phyloP scores from a whole-genome alignment of 768 basidiomycete species.

The Baorangia bicolor region DNA sequence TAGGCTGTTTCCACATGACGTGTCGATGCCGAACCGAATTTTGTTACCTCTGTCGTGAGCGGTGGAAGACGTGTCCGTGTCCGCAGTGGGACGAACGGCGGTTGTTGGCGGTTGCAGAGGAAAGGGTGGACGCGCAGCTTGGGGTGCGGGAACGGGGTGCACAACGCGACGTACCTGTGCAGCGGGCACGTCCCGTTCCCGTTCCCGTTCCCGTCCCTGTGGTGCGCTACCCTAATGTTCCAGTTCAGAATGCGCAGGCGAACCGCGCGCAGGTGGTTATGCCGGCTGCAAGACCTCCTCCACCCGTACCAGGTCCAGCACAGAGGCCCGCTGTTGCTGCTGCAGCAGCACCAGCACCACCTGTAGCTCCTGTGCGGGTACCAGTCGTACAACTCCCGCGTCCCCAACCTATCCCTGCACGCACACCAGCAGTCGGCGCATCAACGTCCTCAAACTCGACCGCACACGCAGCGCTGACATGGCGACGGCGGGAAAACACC shows the following conservation, averaged over 20 bases:
- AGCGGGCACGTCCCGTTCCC: not conserved
- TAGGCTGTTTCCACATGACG: slow-evolving; percentile 42
- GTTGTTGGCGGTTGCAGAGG: slow-evolving; percentile 41
- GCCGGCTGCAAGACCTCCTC: not conserved
- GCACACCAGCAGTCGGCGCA: not conserved
- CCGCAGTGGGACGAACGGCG: slow-evolving; percentile 62
- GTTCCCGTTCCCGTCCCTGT: not conserved
- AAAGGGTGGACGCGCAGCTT: slow-evolving; percentile 41
- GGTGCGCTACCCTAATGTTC: not conserved
- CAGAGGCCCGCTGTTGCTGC: not conserved
- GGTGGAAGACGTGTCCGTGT: slow-evolving; percentile 66
- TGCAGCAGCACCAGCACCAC: not conserved
- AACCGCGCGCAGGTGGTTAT: not conserved
- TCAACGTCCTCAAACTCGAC: not conserved
- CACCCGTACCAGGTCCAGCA: not conserved
- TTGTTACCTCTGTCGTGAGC: slow-evolving; percentile 48
- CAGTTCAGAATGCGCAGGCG: not conserved
- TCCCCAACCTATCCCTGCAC: not conserved
- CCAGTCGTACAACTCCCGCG: not conserved
- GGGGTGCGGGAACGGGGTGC: slow-evolving; percentile 33
- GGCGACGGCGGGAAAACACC: not conserved
- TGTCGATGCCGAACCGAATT: slow-evolving; percentile 40
- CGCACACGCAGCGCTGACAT: too few species aligned
- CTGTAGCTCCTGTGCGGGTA: not conserved
- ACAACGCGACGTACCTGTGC: slow-evolving; percentile 31